phyloP scores from a whole-genome alignment of 176 grass and related monocot species.

The Zoysia japonica region DNA sequence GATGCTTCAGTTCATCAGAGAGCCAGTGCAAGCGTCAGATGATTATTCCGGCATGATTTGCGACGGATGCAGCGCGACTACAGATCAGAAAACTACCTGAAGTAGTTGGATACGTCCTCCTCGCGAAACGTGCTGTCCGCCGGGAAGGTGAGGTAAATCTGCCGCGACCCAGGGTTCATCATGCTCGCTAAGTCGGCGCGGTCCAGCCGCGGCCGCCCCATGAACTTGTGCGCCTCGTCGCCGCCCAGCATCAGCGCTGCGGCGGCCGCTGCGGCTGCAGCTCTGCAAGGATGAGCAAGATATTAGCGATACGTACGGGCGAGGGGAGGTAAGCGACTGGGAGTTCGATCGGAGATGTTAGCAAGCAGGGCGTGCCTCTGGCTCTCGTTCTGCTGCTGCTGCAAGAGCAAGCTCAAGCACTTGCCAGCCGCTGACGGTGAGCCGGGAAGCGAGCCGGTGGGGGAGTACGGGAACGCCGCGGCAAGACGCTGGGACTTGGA shows the following conservation, averaged over 20 bases:
- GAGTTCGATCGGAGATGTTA: too few relatives aligned
- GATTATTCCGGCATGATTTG: not conserved
- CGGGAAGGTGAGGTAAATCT: slow-evolving; percentile 99
- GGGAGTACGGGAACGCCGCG: slow-evolving; percentile 74
- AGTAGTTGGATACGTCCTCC: slow-evolving; percentile 97
- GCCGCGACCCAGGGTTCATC: slow-evolving; percentile 78
- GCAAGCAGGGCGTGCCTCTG: slow-evolving; percentile 51
- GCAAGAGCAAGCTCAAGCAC: slow-evolving; percentile 77
- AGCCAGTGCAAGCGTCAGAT: not conserved
- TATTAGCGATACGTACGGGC: not conserved
- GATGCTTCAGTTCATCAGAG: slow-evolving; percentile 53
- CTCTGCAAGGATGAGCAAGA: slow-evolving; percentile 36
- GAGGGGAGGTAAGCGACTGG: too few relatives aligned
- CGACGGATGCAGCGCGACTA: not conserved
- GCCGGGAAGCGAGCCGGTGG: slow-evolving; percentile 66
- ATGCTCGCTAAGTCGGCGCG: slow-evolving; percentile 66
- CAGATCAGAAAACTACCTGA: slow-evolving; percentile 53
- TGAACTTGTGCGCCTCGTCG: slow-evolving; percentile 85
- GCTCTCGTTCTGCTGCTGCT: slow-evolving; percentile 87
- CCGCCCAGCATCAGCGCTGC: slow-evolving; percentile 70
- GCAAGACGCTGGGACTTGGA: slow-evolving; percentile 82
- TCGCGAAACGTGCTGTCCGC: slow-evolving; percentile 98
- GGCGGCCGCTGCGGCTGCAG: slow-evolving; percentile 50
- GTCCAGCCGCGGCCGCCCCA: slow-evolving; percentile 60
- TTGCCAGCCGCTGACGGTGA: slow-evolving; percentile 74